Percentiles rank a stretch among this genome's conserved stretches.
Evolutionary conservation across 768 basidiomycete genomes (phyloP).

Genomic region (Hydnomerulius pinastri): DNA sequence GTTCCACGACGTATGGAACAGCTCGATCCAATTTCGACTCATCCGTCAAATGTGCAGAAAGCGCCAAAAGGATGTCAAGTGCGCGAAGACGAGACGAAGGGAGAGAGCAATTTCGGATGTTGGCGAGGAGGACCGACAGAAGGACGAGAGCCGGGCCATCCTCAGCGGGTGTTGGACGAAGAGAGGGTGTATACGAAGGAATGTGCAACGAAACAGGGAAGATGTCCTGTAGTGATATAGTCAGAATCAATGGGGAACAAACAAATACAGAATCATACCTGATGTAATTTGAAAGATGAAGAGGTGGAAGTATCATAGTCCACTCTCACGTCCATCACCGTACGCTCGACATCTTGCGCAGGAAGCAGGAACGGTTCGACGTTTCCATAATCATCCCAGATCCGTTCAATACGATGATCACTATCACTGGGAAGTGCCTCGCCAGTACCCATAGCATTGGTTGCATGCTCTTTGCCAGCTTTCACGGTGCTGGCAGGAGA

Average conservation of each 20-base stretch:
- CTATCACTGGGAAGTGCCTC: conserved; percentile 70
- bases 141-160: conserved; percentile 91
- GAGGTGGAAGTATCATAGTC: conserved; percentile 42
- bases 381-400: conserved; percentile 88
- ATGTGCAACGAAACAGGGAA: conserved; percentile 74
- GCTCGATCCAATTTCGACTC: conserved; percentile 94
- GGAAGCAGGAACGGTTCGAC: conserved; percentile 68
- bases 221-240: conserved; percentile 53
- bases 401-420: conserved; percentile 79
- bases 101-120: conserved; percentile 82
- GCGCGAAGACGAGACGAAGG: conserved; percentile 87
- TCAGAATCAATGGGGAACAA: background rate
- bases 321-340: conserved; percentile 55
- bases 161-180: conserved; percentile 61
- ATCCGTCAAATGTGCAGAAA: conserved; percentile 82
- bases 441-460: conserved; percentile 22
- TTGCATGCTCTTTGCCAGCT: conserved; percentile 13
- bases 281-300: conserved; percentile 56
- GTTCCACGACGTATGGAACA: conserved; percentile 87
- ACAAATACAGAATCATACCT: conserved; percentile 41
- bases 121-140: conserved; percentile 83
- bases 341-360: conserved; percentile 44
- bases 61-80: conserved; percentile 82
- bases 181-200: conserved; percentile 46
- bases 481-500: conserved; percentile 37